phyloP scores from a whole-genome alignment of 129 eudicot species.

The Chrysanthemum lavandulifolium region DNA sequence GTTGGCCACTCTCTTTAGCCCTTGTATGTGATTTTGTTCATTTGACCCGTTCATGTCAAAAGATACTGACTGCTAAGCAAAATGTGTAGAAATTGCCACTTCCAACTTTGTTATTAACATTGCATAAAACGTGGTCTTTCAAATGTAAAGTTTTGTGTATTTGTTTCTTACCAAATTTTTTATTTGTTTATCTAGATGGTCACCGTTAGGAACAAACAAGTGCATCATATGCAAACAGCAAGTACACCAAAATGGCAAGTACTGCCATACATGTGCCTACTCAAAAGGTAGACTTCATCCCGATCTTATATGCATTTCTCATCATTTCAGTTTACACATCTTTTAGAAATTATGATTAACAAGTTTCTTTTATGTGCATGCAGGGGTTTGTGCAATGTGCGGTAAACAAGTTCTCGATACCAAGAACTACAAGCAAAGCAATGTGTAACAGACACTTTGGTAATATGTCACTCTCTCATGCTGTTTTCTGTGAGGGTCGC shows the following conservation, averaged over 20 bases:
- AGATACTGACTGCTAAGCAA: neutral
- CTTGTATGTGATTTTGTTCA: neutral
- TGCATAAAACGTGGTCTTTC: neutral
- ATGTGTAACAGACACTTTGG: slow-evolving; percentile 41
- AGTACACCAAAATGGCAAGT: slow-evolving; percentile 93
- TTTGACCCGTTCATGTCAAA: neutral
- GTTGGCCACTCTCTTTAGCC: neutral
- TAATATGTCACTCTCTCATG: neutral
- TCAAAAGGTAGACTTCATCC: slow-evolving; percentile 62
- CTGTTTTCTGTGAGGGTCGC: neutral
- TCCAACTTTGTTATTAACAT: neutral
- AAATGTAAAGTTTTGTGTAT: neutral
- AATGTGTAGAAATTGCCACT: neutral
- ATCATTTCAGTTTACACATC: neutral
- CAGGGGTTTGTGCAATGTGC: slow-evolving; percentile 99
- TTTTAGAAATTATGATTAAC: neutral
- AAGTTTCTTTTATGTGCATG: slow-evolving; percentile 24
- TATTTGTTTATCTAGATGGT: slow-evolving; percentile 61
- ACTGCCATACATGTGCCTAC: slow-evolving; percentile 96
- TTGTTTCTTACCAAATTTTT: neutral
- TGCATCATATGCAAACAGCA: slow-evolving; percentile 97
- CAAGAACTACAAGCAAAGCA: slow-evolving; percentile 91
- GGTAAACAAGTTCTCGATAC: slow-evolving; percentile 97
- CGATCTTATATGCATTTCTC: neutral
- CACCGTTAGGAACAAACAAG: slow-evolving; percentile 85